phyloP scores from a whole-genome alignment of 2,329 filamentous ascomycete species.

The Akanthomyces lecanii region DNA sequence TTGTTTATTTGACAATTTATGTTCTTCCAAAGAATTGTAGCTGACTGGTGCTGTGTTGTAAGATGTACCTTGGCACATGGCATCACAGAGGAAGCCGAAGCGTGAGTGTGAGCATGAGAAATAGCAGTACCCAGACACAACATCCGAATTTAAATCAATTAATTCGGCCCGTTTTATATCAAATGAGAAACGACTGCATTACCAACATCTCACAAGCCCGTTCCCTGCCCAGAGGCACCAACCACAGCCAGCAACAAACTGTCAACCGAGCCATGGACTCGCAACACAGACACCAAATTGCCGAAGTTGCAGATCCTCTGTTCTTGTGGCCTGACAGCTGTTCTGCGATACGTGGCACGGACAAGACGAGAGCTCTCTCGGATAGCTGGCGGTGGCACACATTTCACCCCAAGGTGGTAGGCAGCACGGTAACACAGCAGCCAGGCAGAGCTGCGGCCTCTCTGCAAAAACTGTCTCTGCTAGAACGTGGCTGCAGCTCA shows the following conservation, averaged over 20 bases:
- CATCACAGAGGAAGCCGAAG: too few species aligned
- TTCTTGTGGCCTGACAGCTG: slow-evolving; percentile 4
- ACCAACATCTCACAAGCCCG: not conserved
- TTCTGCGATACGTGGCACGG: slow-evolving; percentile 9
- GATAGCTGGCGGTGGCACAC: slow-evolving; percentile 5
- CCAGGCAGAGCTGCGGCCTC: slow-evolving; percentile 1
- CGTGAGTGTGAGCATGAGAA: not conserved
- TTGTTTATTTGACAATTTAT: not conserved
- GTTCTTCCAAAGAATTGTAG: not conserved
- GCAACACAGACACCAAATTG: slow-evolving; percentile 2
- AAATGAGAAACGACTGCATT: not conserved
- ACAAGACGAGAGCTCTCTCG: slow-evolving; percentile 6
- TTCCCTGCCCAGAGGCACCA: not conserved
- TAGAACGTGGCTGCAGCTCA: not conserved
- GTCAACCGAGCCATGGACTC: not conserved
- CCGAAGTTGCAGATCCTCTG: not conserved
- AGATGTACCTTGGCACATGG: not conserved
- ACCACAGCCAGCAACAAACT: not conserved
- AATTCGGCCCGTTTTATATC: not conserved
- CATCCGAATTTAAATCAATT: not conserved
- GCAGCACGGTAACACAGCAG: slow-evolving; percentile 6
- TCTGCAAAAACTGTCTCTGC: not conserved
- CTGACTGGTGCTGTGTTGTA: not conserved
- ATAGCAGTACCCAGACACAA: not conserved
- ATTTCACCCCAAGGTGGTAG: not conserved